A percentile compares a stretch with the other conserved stretches of the same genome.
Evolutionary conservation across 2,329 filamentous ascomycete genomes (phyloP).

Genomic region (Paecilomyces formosus): DNA sequence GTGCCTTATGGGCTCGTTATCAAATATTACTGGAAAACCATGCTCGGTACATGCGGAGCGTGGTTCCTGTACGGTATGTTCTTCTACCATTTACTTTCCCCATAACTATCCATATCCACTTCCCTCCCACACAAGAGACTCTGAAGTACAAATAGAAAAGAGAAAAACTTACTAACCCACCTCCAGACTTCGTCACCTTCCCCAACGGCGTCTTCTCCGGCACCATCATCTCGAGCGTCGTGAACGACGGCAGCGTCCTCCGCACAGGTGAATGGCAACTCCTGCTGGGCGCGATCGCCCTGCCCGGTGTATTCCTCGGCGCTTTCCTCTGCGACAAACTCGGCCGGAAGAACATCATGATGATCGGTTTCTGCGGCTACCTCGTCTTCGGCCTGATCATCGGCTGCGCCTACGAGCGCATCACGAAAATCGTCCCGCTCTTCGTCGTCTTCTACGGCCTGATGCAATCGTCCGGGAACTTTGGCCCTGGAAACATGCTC

Average conservation of each 20-base stretch:
- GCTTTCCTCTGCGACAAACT: conserved; percentile 42
- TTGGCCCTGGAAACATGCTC: conserved; percentile 47
- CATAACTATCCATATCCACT: neutral
- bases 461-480: conserved; percentile 43
- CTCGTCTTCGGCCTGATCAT: conserved; percentile 47
- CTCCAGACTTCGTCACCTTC: conserved; percentile 35
- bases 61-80: conserved; percentile 45
- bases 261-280: conserved; percentile 44
- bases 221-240: conserved; percentile 36
- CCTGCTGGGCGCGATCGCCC: conserved; percentile 33
- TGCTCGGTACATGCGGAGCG: conserved; percentile 48
- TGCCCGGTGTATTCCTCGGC: conserved; percentile 46
- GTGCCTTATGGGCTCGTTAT: conserved; percentile 46
- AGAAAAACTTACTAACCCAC: neutral
- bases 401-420: conserved; percentile 40
- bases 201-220: conserved; percentile 43
- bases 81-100: neutral
- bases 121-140: neutral
- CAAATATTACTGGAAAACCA: conserved; percentile 48
- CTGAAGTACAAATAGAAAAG: neutral
- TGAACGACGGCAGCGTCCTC: conserved; percentile 31
- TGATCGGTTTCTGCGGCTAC: conserved; percentile 45
- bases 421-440: conserved; percentile 44
- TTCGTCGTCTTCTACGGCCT: conserved; percentile 48
- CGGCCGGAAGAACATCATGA: conserved; percentile 45